Evolutionary conservation across 805 yeast genomes (phyloP), one percentile per base, ranked within the genome.

Genomic region (Saturnispora saitoi): DNA sequence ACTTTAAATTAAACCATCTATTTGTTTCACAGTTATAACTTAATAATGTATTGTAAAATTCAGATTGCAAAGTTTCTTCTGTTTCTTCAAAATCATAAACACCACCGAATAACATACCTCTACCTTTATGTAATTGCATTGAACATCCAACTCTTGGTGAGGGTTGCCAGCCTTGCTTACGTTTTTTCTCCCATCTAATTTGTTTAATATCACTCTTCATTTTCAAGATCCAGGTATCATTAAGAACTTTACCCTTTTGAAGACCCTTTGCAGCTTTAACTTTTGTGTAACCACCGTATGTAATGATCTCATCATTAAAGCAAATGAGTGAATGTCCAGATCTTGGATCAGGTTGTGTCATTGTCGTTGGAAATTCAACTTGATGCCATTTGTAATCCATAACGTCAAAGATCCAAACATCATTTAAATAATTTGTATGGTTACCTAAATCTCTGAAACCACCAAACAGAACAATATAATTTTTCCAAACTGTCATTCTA

Each of bases 81-180:
- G 96, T 91, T 66, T 91, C 99, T 57, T 90, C 96, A 52, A 77
- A 86, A 65, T 91, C 98, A 59, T 78, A 90, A 12, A 93, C 99
- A 58, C 98, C 98, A 34, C 98, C 98, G 69, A 91, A 93, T 60
- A 90, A 59, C 9, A 91, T 75, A 50, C 97, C 97, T 69, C 97
- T 80, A 50, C 95, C 95, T 58, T 86, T 85, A 66, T 91, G 98
- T 55, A 74, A 74, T 9, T 81, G 89, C 82, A 91, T 78, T 4
- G 95, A 82, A 60, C 95, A 85, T 0, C 99, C 98, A n/a, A 87
- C 96, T 58, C 98, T 76, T 12, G 97, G 86, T 1, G 91, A 78
- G 4, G 97, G 97, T 52, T 83, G 89, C 62, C 83, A 86, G 3
- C 95, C 95, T 61, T 87, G 91, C 56, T 86, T 88, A 52, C 86